Conservation (phyloP, 208 protist species). For the Wallacemonas collosoma region DNA sequence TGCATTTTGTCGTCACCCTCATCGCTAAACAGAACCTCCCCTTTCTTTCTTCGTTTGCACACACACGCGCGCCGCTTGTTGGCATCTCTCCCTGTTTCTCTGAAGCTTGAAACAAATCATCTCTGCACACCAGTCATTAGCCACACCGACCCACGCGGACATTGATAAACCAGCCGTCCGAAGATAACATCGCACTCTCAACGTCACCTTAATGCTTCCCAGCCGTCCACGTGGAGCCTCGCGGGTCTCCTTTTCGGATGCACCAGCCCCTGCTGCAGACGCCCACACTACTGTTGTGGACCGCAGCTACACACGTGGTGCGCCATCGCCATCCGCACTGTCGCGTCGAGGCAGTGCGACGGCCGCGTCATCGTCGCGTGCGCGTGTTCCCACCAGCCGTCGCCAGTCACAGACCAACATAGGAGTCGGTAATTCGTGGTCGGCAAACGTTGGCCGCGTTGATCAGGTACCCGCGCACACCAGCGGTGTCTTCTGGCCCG, state of each 20-base stretch:
- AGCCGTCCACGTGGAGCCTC: neutral
- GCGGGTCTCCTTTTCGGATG: neutral
- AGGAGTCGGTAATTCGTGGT: too few relatives aligned
- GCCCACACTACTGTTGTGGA: neutral
- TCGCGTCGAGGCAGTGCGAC: neutral
- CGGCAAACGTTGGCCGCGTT: neutral
- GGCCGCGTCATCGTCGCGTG: slow-evolving; percentile 1
- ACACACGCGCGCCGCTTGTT: too few relatives aligned
- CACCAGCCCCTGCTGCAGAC: neutral
- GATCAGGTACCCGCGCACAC: neutral
- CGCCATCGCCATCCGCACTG: neutral
- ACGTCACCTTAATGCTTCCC: neutral
- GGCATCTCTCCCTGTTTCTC: too few relatives aligned
- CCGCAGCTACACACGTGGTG: neutral
- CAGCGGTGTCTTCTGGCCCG: slow-evolving; percentile 5
- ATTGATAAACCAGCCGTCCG: too few relatives aligned
- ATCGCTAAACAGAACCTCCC: too few relatives aligned
- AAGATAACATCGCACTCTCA: neutral
- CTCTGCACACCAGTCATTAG: too few relatives aligned
- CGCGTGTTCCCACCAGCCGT: slow-evolving; percentile 3
- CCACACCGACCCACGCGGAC: too few relatives aligned
- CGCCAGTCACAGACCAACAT: neutral
- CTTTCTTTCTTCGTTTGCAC: too few relatives aligned
- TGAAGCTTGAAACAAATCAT: too few relatives aligned
- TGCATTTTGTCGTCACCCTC: too few relatives aligned